phyloP scores from a whole-genome alignment of 179 eudicot species.

The Actinidia chinensis region DNA sequence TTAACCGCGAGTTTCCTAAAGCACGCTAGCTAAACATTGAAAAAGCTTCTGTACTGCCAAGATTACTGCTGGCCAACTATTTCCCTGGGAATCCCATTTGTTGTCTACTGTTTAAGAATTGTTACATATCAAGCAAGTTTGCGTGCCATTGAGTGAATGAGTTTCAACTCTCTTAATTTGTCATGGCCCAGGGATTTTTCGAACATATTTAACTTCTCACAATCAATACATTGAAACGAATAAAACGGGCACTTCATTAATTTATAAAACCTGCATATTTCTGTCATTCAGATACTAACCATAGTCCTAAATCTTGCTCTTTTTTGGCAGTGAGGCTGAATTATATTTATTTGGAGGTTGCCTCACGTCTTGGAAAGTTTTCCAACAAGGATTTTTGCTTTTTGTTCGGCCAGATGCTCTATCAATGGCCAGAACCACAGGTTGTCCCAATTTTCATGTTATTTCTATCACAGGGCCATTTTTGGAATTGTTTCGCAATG shows the following conservation, averaged over 20 bases:
- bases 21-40: background rate
- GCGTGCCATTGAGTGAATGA: background rate
- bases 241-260: background rate
- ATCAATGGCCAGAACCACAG: conserved; percentile 93
- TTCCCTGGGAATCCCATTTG: background rate
- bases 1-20: background rate
- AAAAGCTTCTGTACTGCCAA: background rate
- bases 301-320: conserved; percentile 7
- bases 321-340: conserved; percentile 83
- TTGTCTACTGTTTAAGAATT: background rate
- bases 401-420: conserved; percentile 98
- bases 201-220: background rate
- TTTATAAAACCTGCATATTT: background rate
- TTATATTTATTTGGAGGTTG: conserved; percentile 91
- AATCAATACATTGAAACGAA: background rate
- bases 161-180: conserved; percentile 7
- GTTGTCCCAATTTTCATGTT: too few species aligned
- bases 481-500: background rate
- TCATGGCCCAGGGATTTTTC: background rate
- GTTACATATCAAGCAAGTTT: background rate
- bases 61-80: background rate
- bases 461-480: conserved; percentile 7
- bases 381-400: conserved; percentile 79
- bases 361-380: conserved; percentile 89
- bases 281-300: background rate